Evolutionary conservation across 2,329 filamentous ascomycete genomes (phyloP).

Genomic region (Pseudogymnoascus sp.): DNA sequence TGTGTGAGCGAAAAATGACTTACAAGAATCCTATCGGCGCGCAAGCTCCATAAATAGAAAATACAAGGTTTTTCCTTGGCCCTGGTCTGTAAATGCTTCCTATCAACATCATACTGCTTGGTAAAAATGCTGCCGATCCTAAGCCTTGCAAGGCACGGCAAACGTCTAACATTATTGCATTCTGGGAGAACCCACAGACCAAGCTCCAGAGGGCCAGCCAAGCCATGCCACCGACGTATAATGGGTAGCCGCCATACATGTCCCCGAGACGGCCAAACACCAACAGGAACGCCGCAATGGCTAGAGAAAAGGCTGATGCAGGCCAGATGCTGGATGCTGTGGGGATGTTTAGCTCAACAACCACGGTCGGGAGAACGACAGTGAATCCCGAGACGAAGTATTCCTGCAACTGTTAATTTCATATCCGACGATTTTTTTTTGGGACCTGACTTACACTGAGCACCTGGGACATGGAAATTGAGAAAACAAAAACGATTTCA

Average conservation of each 20-base stretch:
- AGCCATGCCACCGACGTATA: constrained; percentile 52
- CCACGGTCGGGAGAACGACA: constrained; percentile 62
- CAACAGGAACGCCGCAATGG: constrained; percentile 52
- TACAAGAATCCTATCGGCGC: constrained; percentile 49
- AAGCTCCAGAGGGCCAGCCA: constrained; percentile 67
- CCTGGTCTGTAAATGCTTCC: constrained; percentile 61
- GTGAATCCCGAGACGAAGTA: constrained; percentile 69
- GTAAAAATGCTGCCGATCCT: constrained; percentile 65
- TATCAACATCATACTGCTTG: constrained; percentile 60
- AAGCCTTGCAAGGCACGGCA: constrained; percentile 70
- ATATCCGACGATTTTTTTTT: not conserved
- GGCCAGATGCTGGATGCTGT: constrained; percentile 55
- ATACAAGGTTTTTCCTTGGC: constrained; percentile 61
- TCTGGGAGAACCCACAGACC: constrained; percentile 61
- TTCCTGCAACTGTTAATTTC: constrained; percentile 36
- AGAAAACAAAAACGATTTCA: constrained; percentile 54
- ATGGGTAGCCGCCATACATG: constrained; percentile 54
- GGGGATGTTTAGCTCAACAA: constrained; percentile 57
- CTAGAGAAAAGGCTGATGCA: constrained; percentile 53
- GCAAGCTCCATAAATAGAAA: constrained; percentile 50
- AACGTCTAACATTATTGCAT: constrained; percentile 63
- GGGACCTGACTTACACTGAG: constrained; percentile 37
- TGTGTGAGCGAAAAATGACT: constrained; percentile 44
- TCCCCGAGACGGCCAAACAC: constrained; percentile 56
- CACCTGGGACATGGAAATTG: constrained; percentile 52